Conservation (phyloP, 2,329 filamentous ascomycete species). For the Colletotrichum plurivorum region DNA sequence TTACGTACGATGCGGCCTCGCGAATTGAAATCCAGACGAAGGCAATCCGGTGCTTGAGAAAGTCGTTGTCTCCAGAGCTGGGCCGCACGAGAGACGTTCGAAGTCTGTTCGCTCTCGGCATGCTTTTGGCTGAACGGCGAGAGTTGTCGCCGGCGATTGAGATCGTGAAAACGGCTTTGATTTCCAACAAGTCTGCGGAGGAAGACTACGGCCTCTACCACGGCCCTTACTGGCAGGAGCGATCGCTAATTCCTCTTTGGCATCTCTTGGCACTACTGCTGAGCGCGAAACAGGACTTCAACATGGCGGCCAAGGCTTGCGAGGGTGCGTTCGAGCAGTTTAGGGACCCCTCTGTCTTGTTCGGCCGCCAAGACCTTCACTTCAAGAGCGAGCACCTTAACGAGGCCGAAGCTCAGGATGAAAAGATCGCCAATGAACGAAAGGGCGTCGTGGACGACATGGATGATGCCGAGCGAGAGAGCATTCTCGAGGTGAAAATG, state of each 20-base stretch:
- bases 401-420: conserved; percentile 56
- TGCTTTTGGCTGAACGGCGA: conserved; percentile 90
- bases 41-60: conserved; percentile 82
- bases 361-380: conserved; percentile 70
- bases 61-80: conserved; percentile 77
- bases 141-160: conserved; percentile 87
- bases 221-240: conserved; percentile 73
- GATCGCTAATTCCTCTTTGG: conserved; percentile 84
- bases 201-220: conserved; percentile 60
- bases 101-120: conserved; percentile 82
- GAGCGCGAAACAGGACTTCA: conserved; percentile 88
- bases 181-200: conserved; percentile 67
- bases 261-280: conserved; percentile 90
- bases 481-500: conserved; percentile 94
- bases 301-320: conserved; percentile 84
- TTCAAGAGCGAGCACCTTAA: conserved; percentile 79
- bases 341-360: conserved; percentile 77
- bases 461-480: conserved; percentile 86
- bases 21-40: conserved; percentile 82
- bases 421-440: conserved; percentile 44
- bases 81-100: conserved; percentile 79
- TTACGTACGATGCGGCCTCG: conserved; percentile 81
- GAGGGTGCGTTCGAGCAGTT: conserved; percentile 95
- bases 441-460: conserved; percentile 81
- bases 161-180: conserved; percentile 82